Percentiles rank a stretch among this genome's conserved stretches.
Evolutionary conservation across 1,139 yeast species (phyloP).

Genomic region (Geotrichum australiense): DNA sequence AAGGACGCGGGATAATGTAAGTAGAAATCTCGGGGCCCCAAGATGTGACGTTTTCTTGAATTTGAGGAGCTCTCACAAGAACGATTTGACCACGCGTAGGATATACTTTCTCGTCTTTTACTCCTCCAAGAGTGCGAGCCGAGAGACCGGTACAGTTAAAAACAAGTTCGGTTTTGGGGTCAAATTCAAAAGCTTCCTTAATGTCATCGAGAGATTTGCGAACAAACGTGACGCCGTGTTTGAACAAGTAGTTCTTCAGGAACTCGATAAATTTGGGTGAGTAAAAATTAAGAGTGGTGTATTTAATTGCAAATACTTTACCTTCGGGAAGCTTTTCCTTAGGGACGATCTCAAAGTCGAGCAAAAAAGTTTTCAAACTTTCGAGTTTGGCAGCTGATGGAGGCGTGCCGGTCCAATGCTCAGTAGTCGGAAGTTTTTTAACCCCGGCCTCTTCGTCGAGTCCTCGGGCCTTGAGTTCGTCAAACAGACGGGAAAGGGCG

Average conservation of each 20-base stretch:
- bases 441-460: constrained; percentile 45
- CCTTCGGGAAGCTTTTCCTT: constrained; percentile 41
- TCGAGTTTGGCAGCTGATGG: constrained; percentile 35
- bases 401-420: constrained; percentile 42
- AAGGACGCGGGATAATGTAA: constrained; percentile 63
- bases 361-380: constrained; percentile 43
- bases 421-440: constrained; percentile 47
- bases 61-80: constrained; percentile 44
- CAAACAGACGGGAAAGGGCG: constrained; percentile 41
- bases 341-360: constrained; percentile 31
- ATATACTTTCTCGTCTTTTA: constrained; percentile 46
- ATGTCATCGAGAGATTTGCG: constrained; percentile 45
- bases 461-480: constrained; percentile 38
- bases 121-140: constrained; percentile 51
- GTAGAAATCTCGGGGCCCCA: constrained; percentile 26
- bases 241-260: constrained; percentile 39
- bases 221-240: constrained; percentile 44
- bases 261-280: constrained; percentile 52
- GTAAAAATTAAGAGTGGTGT: constrained; percentile 59
- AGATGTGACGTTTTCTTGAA: constrained; percentile 26
- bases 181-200: constrained; percentile 43
- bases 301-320: constrained; percentile 46
- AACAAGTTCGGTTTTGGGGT: constrained; percentile 38
- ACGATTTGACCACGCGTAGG: constrained; percentile 70
- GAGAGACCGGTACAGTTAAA: constrained; percentile 71